A percentile compares a stretch with the other conserved stretches of the same genome.
Conservation (phyloP, 2,329 filamentous ascomycete species). For the Xylariaceae sp. region DNA sequence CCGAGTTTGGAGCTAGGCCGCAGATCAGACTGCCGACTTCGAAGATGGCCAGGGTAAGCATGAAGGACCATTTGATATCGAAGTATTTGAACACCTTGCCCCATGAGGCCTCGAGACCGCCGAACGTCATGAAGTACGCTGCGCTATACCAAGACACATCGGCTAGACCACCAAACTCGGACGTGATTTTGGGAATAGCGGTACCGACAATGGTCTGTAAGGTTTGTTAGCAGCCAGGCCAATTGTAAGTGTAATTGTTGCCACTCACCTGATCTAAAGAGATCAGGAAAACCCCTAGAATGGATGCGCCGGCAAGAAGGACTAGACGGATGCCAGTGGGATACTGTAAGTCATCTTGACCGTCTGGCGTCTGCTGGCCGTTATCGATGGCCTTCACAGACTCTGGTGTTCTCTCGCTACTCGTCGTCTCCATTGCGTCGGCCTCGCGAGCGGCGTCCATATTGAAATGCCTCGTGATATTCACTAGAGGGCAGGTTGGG, state of each 20-base stretch:
- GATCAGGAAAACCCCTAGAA: not conserved
- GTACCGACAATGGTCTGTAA: constrained; percentile 51
- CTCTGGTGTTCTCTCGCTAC: too few relatives aligned
- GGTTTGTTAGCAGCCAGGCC: not conserved
- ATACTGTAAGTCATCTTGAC: not conserved
- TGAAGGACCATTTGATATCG: constrained; percentile 20
- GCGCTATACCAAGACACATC: constrained; percentile 58
- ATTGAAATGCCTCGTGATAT: too few relatives aligned
- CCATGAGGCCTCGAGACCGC: constrained; percentile 42
- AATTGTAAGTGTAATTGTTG: not conserved
- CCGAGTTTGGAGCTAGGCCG: constrained; percentile 14
- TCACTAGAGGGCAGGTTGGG: too few relatives aligned
- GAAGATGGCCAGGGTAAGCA: constrained; percentile 16
- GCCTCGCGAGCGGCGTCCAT: too few relatives aligned
- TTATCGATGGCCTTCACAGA: too few relatives aligned
- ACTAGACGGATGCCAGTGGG: not conserved
- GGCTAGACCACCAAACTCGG: constrained; percentile 47
- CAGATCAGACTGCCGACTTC: constrained; percentile 17
- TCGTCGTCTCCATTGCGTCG: too few relatives aligned
- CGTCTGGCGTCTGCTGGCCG: not conserved
- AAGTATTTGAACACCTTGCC: constrained; percentile 47
- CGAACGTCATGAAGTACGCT: constrained; percentile 49
- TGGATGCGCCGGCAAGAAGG: not conserved
- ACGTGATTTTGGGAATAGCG: constrained; percentile 54
- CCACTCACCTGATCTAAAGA: not conserved